phyloP scores from a whole-genome alignment of 345 rosid species.

The Brassica carinata region DNA sequence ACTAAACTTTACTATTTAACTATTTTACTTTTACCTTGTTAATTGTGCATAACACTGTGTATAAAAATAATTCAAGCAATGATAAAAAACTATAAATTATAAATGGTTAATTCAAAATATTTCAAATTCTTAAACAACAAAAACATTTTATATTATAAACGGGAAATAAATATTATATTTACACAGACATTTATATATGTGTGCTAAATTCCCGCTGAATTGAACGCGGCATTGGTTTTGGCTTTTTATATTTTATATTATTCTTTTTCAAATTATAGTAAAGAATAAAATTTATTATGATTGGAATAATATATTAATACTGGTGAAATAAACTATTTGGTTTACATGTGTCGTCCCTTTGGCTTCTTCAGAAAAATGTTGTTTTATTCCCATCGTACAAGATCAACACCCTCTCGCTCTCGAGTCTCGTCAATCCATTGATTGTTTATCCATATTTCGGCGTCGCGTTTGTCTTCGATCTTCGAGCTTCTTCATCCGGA shows the following conservation, averaged over 20 bases:
- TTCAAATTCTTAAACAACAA: not conserved
- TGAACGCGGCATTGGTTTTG: slow-evolving; percentile 60
- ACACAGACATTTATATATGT: not conserved
- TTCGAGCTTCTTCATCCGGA: slow-evolving; percentile 7
- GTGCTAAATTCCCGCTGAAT: slow-evolving; percentile 42
- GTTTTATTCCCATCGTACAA: slow-evolving; percentile 19
- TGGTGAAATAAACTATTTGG: slow-evolving; percentile 14
- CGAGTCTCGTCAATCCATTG: not conserved
- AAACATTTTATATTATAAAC: not conserved
- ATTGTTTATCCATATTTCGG: not conserved
- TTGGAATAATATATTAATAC: not conserved
- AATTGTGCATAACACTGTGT: too few relatives aligned
- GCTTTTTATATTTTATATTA: slow-evolving; percentile 32
- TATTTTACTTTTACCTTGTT: too few relatives aligned
- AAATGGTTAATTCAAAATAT: not conserved
- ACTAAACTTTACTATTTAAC: too few relatives aligned
- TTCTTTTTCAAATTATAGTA: not conserved
- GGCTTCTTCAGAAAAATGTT: slow-evolving; percentile 30
- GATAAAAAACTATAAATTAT: too few relatives aligned
- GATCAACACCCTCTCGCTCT: slow-evolving; percentile 17
- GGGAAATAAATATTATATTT: too few relatives aligned
- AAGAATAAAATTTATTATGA: not conserved
- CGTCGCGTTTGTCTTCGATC: slow-evolving; percentile 8
- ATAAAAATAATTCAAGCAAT: too few relatives aligned
- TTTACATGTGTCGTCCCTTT: slow-evolving; percentile 13